Evolutionary conservation across 306 rosid genomes (phyloP), one percentile per base, ranked within the genome.

Genomic region (Quercus bicolor): DNA sequence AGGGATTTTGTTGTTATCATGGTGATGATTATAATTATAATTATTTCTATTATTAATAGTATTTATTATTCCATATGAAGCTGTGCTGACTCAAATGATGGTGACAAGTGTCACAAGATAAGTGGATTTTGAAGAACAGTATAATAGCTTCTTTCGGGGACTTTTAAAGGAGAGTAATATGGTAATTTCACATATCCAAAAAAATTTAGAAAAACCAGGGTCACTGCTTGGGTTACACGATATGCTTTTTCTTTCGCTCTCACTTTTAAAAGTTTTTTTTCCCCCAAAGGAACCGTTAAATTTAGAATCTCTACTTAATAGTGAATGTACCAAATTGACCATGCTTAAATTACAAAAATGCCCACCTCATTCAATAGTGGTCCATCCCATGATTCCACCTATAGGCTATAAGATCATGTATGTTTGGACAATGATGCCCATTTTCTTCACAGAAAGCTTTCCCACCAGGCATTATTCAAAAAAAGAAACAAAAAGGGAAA

Each of bases 261-360:
- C 75, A 68, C 34, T 66, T 74, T 80, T 75, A 45, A 37, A 72
- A n/a, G 61, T 26, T 28, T 23, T 31, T 15, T 48, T 23, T 24
- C 52, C 73, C 52, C 66, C 18, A 53, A 73, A 52, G 75, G n/a
- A 75, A 33, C 70, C 72, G 79, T 74, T 75, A 74, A 73, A 73
- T 60, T 72, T 73, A 51, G 72, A 73, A 62, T 21, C 65, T 15
- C 62, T 73, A 20, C 26, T 31, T 48, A 72, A 45, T 6, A 23
- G 45, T 45, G 56, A 6, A 4, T 20, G 34, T 21, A 23, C 68
- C 54, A 5, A 79, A 66, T 80, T 43, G 76, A 43, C 75, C 70
- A 19, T 2, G 14, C 69, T 9, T 2, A 72, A 84, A 69, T 79
- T 60, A 56, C 81, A 1, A 55, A 61, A 82, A 76, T 48, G 56